phyloP scores from a whole-genome alignment of 306 rosid species.

The Begonia fuchsioides region DNA sequence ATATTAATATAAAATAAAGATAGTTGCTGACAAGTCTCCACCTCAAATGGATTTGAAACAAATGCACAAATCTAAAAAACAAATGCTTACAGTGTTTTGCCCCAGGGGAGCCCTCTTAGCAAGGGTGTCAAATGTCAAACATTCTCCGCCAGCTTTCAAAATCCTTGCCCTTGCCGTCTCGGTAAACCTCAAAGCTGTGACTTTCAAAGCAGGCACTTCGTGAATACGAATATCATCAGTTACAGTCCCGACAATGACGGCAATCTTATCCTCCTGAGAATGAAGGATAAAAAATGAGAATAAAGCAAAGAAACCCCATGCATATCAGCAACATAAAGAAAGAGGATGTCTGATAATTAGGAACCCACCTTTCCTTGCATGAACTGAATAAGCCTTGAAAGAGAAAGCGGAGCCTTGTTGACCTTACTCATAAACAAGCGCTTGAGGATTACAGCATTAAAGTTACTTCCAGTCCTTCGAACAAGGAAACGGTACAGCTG shows the following conservation, averaged over 20 bases:
- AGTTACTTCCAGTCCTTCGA: no score
- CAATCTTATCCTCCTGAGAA: constrained; percentile 32
- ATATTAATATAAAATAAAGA: no score
- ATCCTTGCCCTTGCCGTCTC: constrained; percentile 62
- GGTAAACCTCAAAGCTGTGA: constrained; percentile 53
- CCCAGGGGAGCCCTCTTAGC: constrained; percentile 55
- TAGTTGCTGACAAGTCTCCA: background rate
- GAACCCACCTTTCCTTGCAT: no score
- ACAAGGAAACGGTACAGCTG: no score
- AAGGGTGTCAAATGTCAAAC: no score
- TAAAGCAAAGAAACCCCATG: background rate
- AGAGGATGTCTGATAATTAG: background rate
- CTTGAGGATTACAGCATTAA: no score
- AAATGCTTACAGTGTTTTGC: constrained; percentile 36
- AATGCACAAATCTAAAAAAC: background rate
- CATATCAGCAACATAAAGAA: background rate
- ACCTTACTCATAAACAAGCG: no score
- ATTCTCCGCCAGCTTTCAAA: constrained; percentile 62
- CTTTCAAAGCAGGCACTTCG: constrained; percentile 37
- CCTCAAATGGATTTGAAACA: background rate
- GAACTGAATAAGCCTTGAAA: no score
- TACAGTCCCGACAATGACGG: constrained; percentile 42
- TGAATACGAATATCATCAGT: constrained; percentile 40
- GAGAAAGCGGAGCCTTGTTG: no score
- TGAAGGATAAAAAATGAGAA: no score